Conservation (phyloP, 139 green algal species). For the Ulvella scutata region DNA sequence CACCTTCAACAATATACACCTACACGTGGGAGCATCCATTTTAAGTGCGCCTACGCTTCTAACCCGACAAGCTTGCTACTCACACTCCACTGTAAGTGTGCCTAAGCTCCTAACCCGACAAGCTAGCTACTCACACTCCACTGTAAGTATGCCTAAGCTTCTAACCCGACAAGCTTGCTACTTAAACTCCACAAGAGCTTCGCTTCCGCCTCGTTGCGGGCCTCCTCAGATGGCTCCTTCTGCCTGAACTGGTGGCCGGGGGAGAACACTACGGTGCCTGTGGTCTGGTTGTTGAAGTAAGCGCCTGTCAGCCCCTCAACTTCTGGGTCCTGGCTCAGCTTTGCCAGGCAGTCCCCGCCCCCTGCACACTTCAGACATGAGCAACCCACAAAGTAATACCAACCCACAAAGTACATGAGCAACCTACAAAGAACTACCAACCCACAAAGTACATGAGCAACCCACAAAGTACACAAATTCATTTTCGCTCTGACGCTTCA, state of each 20-base stretch:
- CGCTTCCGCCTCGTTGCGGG: background rate
- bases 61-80: too few relatives aligned
- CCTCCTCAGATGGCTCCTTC: background rate
- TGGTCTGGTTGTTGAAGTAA: conserved; percentile 2
- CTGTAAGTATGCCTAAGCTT: background rate
- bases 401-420: background rate
- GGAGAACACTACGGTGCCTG: background rate
- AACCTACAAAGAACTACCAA: background rate
- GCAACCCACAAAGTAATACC: background rate
- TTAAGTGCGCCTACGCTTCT: too few relatives aligned
- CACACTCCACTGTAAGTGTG: too few relatives aligned
- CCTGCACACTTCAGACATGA: background rate
- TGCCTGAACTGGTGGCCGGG: background rate
- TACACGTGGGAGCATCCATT: too few relatives aligned
- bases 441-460: too few relatives aligned
- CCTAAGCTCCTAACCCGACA: too few relatives aligned
- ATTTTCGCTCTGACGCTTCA: background rate
- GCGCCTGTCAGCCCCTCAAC: background rate
- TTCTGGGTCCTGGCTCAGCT: background rate
- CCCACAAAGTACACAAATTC: background rate
- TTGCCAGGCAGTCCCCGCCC: background rate
- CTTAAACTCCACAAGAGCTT: background rate
- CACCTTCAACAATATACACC: too few relatives aligned
- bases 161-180: background rate
- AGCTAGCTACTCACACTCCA: too few relatives aligned